A percentile compares a stretch with the other conserved stretches of the same genome.
phyloP scores from a whole-genome alignment of 805 yeast species.

The Scheffersomyces lignosus region DNA sequence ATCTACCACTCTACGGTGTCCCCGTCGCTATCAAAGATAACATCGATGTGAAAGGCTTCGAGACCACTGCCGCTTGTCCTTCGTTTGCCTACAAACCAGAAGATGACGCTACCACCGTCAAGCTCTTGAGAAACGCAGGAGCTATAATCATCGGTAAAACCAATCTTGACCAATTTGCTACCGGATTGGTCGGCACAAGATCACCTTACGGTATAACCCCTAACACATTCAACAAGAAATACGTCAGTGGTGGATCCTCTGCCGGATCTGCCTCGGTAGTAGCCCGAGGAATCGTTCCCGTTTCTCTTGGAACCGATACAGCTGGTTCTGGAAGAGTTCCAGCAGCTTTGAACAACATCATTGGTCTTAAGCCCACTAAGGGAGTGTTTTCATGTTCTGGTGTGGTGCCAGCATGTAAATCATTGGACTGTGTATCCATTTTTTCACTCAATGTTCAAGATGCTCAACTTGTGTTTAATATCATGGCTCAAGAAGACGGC shows the following conservation, averaged over 20 bases:
- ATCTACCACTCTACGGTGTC: constrained; percentile 81
- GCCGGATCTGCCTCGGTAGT: constrained; percentile 96
- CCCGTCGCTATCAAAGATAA: constrained; percentile 95
- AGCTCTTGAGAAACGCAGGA: constrained; percentile 77
- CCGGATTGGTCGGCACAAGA: constrained; percentile 93
- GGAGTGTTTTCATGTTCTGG: constrained; percentile 87
- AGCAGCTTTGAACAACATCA: constrained; percentile 86
- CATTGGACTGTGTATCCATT: constrained; percentile 88
- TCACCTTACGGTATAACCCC: constrained; percentile 93
- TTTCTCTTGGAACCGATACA: constrained; percentile 92
- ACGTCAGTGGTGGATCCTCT: constrained; percentile 93
- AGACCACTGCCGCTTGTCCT: constrained; percentile 96
- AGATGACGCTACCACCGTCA: constrained; percentile 74
- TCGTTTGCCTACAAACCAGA: constrained; percentile 68
- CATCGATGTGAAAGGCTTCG: constrained; percentile 79
- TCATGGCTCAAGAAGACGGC: constrained; percentile 71
- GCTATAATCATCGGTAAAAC: constrained; percentile 94
- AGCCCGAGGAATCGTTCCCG: constrained; percentile 84
- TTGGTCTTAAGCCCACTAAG: constrained; percentile 90
- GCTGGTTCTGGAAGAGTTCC: constrained; percentile 99
- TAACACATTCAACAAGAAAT: constrained; percentile 69
- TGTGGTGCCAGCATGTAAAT: constrained; percentile 96
- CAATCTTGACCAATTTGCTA: constrained; percentile 94
- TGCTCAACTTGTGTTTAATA: constrained; percentile 73
- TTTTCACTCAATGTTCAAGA: constrained; percentile 77